Evolutionary conservation across 2,329 filamentous ascomycete species (phyloP).

Genomic region (Aspergillus tubingensis): DNA sequence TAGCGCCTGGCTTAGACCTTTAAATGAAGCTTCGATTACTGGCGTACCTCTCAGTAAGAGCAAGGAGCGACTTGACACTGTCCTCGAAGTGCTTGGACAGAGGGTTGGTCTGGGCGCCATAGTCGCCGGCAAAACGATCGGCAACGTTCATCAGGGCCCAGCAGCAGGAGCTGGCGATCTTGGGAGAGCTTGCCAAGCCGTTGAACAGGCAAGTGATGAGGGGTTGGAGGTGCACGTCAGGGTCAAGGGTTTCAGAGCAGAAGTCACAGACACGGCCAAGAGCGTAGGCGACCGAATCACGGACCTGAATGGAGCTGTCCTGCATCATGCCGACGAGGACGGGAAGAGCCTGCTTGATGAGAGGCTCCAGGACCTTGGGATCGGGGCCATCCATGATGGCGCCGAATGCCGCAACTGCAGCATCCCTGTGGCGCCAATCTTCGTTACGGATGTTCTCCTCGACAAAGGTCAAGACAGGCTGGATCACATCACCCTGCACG

Average conservation of each 20-base stretch:
- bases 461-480: constrained; percentile 85
- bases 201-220: constrained; percentile 87
- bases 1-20: constrained; percentile 12
- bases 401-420: constrained; percentile 93
- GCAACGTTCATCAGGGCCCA: constrained; percentile 99
- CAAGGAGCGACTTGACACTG: constrained; percentile 80
- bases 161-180: constrained; percentile 98
- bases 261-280: constrained; percentile 94
- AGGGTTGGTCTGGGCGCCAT: constrained; percentile 75
- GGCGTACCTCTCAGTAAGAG: constrained; percentile 70
- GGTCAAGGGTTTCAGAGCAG: constrained; percentile 88
- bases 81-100: constrained; percentile 91
- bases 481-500: constrained; percentile 79
- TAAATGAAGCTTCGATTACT: too few relatives aligned
- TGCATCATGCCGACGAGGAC: constrained; percentile 93
- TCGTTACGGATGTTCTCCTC: constrained; percentile 86
- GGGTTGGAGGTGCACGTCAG: constrained; percentile 75
- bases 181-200: constrained; percentile 84
- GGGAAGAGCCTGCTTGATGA: constrained; percentile 92
- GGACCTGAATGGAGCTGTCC: constrained; percentile 83
- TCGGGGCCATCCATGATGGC: constrained; percentile 99
- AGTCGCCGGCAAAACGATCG: constrained; percentile 88
- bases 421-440: constrained; percentile 94
- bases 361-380: constrained; percentile 84
- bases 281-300: constrained; percentile 93